A percentile compares a stretch with the other conserved stretches of the same genome.
Evolutionary conservation across 1,284 basidiomycete species (phyloP).

Genomic region (Trametes versicolor): DNA sequence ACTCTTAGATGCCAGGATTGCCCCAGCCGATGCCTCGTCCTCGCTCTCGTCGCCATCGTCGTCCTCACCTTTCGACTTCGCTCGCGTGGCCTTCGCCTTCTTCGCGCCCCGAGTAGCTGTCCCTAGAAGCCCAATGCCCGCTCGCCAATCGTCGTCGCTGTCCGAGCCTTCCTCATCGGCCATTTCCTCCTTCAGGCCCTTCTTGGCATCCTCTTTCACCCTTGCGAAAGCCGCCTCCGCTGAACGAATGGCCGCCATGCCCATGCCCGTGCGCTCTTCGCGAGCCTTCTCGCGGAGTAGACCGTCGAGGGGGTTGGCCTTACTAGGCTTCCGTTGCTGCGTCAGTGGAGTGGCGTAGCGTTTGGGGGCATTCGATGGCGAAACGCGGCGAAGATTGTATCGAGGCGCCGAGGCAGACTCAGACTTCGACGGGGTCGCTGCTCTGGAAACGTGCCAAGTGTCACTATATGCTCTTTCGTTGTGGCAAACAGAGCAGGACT

Average conservation of each 20-base stretch:
- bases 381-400: constrained; percentile 39
- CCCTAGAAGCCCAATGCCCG: background rate
- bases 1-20: constrained; percentile 53
- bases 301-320: constrained; percentile 59
- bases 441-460: background rate
- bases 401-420: constrained; percentile 18
- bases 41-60: constrained; percentile 6
- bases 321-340: constrained; percentile 41
- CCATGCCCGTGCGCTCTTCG: constrained; percentile 37
- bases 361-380: constrained; percentile 17
- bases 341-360: background rate
- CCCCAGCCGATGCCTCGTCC: constrained; percentile 43
- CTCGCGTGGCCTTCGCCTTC: constrained; percentile 5
- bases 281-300: constrained; percentile 44
- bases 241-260: constrained; percentile 39
- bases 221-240: constrained; percentile 52
- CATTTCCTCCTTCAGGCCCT: constrained; percentile 42
- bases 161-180: constrained; percentile 46
- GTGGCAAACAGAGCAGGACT: background rate
- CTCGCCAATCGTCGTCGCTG: constrained; percentile 26
- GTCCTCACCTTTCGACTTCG: background rate
- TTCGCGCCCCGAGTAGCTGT: constrained; percentile 3
- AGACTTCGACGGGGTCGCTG: background rate
- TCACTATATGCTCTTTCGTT: constrained; percentile 16
- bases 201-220: constrained; percentile 20